These are phyloP conservation scores for Plasmodium inui DNA, from an alignment of 169 alveolate genomes.

Conservation along the genomic window DNA sequence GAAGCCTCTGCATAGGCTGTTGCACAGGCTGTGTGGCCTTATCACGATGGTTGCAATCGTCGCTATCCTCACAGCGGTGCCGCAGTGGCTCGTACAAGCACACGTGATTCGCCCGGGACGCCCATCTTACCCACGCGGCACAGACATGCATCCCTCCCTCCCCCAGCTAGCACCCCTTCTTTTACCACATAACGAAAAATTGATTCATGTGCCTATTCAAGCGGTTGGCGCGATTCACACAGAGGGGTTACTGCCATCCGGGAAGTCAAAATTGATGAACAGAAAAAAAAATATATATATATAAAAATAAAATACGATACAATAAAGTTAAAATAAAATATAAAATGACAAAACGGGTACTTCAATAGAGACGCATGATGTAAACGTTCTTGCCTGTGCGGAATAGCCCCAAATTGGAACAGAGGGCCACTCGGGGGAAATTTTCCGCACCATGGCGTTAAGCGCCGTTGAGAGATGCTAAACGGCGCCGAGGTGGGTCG, in stretches of 20 bases:
- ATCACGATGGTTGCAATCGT: neutral
- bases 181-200: neutral
- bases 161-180: neutral
- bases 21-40: neutral
- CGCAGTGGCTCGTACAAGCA: neutral
- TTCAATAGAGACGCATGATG: neutral
- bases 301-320: neutral
- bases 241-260: neutral
- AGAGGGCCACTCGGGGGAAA: neutral
- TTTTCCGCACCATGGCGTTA: neutral
- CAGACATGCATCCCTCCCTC: neutral
- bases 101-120: neutral
- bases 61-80: neutral
- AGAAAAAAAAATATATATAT: neutral
- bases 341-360: neutral
- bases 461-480: neutral
- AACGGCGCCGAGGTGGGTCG: neutral
- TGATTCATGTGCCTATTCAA: neutral
- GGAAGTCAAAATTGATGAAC: neutral
- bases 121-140: neutral
- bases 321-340: neutral
- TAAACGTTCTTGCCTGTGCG: neutral
- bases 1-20: neutral
- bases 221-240: neutral
- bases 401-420: neutral